Conservation (phyloP, 257 asterid genomes). For the Nicotiana paniculata region DNA sequence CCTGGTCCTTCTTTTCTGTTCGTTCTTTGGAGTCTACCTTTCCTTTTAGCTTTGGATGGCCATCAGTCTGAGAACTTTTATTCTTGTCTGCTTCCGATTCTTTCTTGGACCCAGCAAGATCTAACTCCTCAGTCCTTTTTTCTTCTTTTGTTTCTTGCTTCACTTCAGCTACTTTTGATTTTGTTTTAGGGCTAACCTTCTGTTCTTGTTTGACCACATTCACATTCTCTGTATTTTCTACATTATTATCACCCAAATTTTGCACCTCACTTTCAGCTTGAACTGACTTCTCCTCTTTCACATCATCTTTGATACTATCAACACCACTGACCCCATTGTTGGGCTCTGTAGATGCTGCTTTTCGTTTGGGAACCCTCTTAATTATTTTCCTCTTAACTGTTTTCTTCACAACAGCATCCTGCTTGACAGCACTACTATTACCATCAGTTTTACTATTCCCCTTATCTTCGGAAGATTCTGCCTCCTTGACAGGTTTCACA, state of each 20-base stretch:
- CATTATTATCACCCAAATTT: conserved; percentile 22
- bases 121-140: conserved; percentile 26
- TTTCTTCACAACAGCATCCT: conserved; percentile 43
- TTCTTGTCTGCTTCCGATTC: conserved; percentile 25
- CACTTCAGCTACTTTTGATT: conserved; percentile 14
- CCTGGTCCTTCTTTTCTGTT: conserved; percentile 34
- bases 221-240: conserved; percentile 25
- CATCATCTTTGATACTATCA: conserved; percentile 21
- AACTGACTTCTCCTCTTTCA: conserved; percentile 21
- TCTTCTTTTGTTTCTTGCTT: conserved; percentile 38
- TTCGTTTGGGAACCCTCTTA: conserved; percentile 64
- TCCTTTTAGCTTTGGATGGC: conserved; percentile 30
- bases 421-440: conserved; percentile 22
- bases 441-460: conserved; percentile 31
- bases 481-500: conserved; percentile 31
- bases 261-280: conserved; percentile 26
- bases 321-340: conserved; percentile 25
- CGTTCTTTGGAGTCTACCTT: conserved; percentile 36
- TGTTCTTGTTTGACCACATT: conserved; percentile 18
- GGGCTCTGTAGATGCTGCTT: conserved; percentile 36
- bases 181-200: conserved; percentile 21
- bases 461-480: conserved; percentile 34
- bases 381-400: conserved; percentile 65
- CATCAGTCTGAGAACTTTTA: conserved; percentile 32
- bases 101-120: conserved; percentile 30